These are phyloP conservation scores for Neofusicoccum umdonicola DNA, from an alignment of 2,329 filamentous ascomycete genomes.

Conservation along the genomic window DNA sequence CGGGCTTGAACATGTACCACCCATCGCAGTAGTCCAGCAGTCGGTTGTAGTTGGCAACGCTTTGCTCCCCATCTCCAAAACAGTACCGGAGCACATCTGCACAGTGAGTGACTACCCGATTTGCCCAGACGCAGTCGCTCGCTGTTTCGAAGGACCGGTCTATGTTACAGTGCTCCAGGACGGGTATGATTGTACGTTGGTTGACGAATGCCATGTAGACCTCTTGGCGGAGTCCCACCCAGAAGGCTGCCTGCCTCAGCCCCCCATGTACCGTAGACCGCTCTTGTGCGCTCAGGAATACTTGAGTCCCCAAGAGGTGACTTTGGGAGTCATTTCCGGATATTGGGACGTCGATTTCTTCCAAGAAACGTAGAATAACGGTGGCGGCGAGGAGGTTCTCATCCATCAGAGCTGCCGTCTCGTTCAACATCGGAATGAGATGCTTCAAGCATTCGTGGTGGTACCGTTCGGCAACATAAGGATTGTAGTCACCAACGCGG, in stretches of 20 bases:
- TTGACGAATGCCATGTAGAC: constrained; percentile 33
- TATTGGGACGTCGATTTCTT: constrained; percentile 42
- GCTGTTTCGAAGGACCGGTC: constrained; percentile 41
- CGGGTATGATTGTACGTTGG: constrained; percentile 28
- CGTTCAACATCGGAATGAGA: constrained; percentile 41
- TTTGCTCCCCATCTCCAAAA: constrained; percentile 46
- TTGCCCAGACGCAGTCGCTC: constrained; percentile 43
- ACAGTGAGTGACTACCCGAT: constrained; percentile 40
- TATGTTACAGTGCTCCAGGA: constrained; percentile 23
- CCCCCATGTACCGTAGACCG: constrained; percentile 9
- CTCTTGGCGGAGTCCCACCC: constrained; percentile 34
- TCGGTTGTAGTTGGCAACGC: constrained; percentile 41
- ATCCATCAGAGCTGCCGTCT: constrained; percentile 39
- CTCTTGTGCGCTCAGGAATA: constrained; percentile 18
- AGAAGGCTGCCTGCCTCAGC: constrained; percentile 26
- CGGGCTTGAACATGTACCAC: constrained; percentile 50
- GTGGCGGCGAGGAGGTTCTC: constrained; percentile 43
- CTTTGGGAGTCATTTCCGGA: constrained; percentile 36
- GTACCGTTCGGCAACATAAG: constrained; percentile 42
- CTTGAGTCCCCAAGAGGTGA: constrained; percentile 38
- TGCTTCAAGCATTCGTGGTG: constrained; percentile 42
- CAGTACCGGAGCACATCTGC: constrained; percentile 52
- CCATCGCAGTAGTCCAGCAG: constrained; percentile 47
- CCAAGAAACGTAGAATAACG: constrained; percentile 40
- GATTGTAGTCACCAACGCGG: constrained; percentile 38